Base-by-base conservation (phyloP, 441 rosid genomes). In the Bocquillonia castaneifolia region DNA sequence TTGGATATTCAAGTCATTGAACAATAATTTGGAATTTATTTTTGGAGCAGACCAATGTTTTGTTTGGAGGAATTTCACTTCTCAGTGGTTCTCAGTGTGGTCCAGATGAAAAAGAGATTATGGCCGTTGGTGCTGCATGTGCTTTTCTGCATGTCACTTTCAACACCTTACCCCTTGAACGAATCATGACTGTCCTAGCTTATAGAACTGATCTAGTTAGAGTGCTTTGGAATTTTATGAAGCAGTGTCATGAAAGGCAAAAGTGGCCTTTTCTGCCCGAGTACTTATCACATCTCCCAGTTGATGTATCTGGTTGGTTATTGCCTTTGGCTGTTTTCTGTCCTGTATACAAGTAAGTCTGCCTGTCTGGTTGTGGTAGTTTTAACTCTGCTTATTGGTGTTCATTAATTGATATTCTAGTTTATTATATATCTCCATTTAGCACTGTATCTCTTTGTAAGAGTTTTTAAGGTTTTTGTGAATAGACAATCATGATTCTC, bases 301-400 rank as follows among this genome's bases (percentile, higher is more conserved):
- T 85, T 71, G 98, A 95, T 82, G 88, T 84, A 28, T 92, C 98
- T 70, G 96, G 96, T 68, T 92, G 99, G 98, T 86, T 95, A 45
- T 75, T 95, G 65, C 98, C 98, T 60, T 82, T 95, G 69, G 85
- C 86, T 68, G 99, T 95, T 78, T 95, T 95, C 72, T 95, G 99
- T 76, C 99, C 99, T 58, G 88, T 95, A 56, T 95, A 90, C 80
- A 95, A 90, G 99, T 92, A 82, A 88, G 97, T 69, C 40, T 77
- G 53, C 74, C 59, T 73, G 40, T 66, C 68, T 66, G 36, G 63
- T 63, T 45, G 57, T 55, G 44, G 52, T 63, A 42, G 60, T 54
- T 68, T 18, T 15, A 17, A 34, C 53, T 59, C 20, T 31, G 10
- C 17, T 31, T 25, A 59, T 68, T 44, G 14, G 25, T 32, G 54